A percentile compares a stretch with the other conserved stretches of the same genome.
Evolutionary conservation across 2,329 filamentous ascomycete species (phyloP).

Genomic region (Fusarium lateritium): DNA sequence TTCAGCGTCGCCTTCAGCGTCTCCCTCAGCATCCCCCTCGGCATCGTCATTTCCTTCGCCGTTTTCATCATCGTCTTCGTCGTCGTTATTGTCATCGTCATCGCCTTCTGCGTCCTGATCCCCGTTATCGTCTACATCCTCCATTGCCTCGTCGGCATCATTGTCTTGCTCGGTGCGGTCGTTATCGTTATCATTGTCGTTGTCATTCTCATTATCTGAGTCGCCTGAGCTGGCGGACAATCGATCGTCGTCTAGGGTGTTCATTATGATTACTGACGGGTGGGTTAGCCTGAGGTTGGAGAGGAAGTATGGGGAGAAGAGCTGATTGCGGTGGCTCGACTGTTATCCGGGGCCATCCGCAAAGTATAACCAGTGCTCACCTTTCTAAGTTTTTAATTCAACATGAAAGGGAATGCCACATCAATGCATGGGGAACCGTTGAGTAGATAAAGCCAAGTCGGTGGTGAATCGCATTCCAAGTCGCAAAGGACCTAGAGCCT

Average conservation of each 20-base stretch:
- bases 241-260: constrained; percentile 43
- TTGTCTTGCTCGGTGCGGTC: constrained; percentile 51
- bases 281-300: constrained; percentile 8
- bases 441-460: neutral
- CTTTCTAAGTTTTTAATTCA: neutral
- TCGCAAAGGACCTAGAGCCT: constrained; percentile 22
- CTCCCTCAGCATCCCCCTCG: constrained; percentile 57
- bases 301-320: neutral
- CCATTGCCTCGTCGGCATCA: constrained; percentile 72
- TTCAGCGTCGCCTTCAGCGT: constrained; percentile 57
- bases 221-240: constrained; percentile 46
- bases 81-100: constrained; percentile 55
- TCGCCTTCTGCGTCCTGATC: constrained; percentile 55
- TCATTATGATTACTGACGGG: constrained; percentile 26
- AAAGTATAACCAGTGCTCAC: neutral
- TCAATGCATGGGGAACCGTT: constrained; percentile 9
- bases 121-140: constrained; percentile 61
- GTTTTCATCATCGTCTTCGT: constrained; percentile 54
- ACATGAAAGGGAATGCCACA: neutral
- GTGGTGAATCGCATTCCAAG: constrained; percentile 5
- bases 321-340: neutral
- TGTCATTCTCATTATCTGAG: constrained; percentile 52
- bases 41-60: constrained; percentile 55
- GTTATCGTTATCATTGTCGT: constrained; percentile 67
- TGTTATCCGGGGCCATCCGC: neutral